phyloP scores from a whole-genome alignment of 495 filamentous ascomycete species.

The Trichocladium antarcticum region DNA sequence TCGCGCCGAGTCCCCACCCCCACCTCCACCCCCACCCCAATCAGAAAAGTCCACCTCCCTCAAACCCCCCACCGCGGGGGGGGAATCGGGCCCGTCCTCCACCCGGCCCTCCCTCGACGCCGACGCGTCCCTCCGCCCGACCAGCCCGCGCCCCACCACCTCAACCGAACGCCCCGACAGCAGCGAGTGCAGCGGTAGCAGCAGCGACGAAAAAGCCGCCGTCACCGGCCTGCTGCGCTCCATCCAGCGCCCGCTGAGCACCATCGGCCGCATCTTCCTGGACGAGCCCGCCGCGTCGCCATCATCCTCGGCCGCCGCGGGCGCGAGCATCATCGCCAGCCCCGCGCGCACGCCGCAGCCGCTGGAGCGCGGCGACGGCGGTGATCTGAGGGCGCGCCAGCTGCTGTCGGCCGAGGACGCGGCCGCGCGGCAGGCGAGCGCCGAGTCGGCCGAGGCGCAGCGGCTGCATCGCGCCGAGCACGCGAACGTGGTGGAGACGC shows the following conservation, averaged over 20 bases:
- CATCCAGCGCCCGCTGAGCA: constrained; percentile 83
- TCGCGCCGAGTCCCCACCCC: constrained; percentile 40
- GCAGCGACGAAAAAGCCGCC: constrained; percentile 61
- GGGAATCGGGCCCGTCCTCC: constrained; percentile 19
- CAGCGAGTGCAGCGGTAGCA: constrained; percentile 27
- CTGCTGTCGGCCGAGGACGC: constrained; percentile 68
- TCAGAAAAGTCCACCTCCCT: constrained; percentile 54
- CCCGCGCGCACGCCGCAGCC: constrained; percentile 48
- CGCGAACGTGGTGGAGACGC: constrained; percentile 77
- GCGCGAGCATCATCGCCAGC: constrained; percentile 30
- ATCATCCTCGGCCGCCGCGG: constrained; percentile 25
- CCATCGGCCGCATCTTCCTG: constrained; percentile 94
- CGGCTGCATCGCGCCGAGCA: constrained; percentile 79
- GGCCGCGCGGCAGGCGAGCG: constrained; percentile 86
- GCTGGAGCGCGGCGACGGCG: constrained; percentile 36
- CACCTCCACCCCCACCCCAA: constrained; percentile 34
- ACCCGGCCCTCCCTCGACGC: constrained; percentile 35
- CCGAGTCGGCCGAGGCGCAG: constrained; percentile 80
- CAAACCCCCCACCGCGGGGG: constrained; percentile 20
- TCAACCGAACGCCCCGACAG: constrained; percentile 31
- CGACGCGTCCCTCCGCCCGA: constrained; percentile 28
- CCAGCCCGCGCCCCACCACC: constrained; percentile 32
- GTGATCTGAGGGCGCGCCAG: constrained; percentile 30
- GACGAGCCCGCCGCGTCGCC: constrained; percentile 56
- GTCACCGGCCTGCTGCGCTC: constrained; percentile 79